A percentile compares a stretch with the other conserved stretches of the same genome.
Conservation (phyloP, 495 filamentous ascomycete species). For the Clavariopsis aquatica region DNA sequence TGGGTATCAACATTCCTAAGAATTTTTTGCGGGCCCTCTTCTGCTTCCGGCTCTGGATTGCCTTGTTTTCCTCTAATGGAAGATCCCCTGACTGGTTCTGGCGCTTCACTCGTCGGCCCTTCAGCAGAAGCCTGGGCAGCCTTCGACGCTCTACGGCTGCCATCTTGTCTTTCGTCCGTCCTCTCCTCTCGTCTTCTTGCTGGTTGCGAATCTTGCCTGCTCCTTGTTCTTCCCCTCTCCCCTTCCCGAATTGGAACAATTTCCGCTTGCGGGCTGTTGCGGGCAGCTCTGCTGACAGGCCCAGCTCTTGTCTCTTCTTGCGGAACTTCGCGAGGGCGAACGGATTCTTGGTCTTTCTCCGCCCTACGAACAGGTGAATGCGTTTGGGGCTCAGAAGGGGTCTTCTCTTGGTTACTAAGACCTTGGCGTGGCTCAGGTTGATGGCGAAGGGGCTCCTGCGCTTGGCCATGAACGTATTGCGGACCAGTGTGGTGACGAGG, state of each 20-base stretch:
- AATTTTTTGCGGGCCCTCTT: no score
- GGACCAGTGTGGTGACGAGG: conserved; percentile 7
- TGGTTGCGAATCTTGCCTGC: conserved; percentile 9
- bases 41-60: no score
- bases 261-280: neutral
- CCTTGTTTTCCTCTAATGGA: no score
- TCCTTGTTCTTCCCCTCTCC: neutral
- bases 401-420: conserved; percentile 26
- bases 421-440: conserved; percentile 15
- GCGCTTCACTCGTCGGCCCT: no score
- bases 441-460: conserved; percentile 26
- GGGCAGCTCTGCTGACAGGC: conserved; percentile 13
- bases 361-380: conserved; percentile 17
- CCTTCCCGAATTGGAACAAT: neutral
- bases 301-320: conserved; percentile 20
- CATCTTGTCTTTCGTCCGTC: no score
- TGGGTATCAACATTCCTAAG: no score
- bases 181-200: no score
- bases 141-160: no score
- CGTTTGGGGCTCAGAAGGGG: conserved; percentile 18
- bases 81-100: no score
- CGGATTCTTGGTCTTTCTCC: conserved; percentile 15
- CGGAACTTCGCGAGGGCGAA: conserved; percentile 12
- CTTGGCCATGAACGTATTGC: conserved; percentile 19
- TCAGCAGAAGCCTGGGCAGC: no score